Evolutionary conservation across 768 basidiomycete species (phyloP), one percentile per base, ranked within the genome.

Genomic region (Kwoniella shandongensis): DNA sequence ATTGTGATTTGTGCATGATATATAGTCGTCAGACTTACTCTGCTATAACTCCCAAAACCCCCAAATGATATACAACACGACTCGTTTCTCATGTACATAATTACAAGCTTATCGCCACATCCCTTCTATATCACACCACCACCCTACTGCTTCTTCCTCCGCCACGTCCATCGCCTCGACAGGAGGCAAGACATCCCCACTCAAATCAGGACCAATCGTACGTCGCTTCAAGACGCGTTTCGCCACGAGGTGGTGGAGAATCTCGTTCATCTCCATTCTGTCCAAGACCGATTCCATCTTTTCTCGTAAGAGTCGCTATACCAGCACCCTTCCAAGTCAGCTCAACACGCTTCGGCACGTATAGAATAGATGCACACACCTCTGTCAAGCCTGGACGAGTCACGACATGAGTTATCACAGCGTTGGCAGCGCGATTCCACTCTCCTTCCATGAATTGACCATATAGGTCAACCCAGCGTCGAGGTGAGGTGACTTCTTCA

Each of bases 401-500:
- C 2, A 60, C 22, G 20, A 76, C 47, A 25, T 57, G 30, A 10
- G 63, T 59, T 27, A 54, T 59, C 1, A 68, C 59, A 10, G 42
- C 41, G 11, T 57, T 44, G 11, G 62, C 23, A 3, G 62, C 54
- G 40, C 42, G 39, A 32, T 64, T 36, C 60, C 65, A 72, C 10
- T 68, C 70, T 7, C 39, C 44, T 17, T 58, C 41, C 13, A 63
- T 47, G 20, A 61, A 29, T 7, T 52, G 27, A 1, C 75, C 75
- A 39, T 57, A 59, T 17, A 76, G 57, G 44, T 70, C 67, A 3
- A 63, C 39, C 75, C 75, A 76, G 44, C 67, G 42, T 45, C 69
- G 51, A 2, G 73, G 67, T 6, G 38, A 22, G 22, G 52, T 39
- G 25, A 29, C 27, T 32, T 22, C 44, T 25, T 22, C 51, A n/a